phyloP scores from a whole-genome alignment of 225 moss, liverwort and hornwort genomes.

The Thuidium tamariscinum region DNA sequence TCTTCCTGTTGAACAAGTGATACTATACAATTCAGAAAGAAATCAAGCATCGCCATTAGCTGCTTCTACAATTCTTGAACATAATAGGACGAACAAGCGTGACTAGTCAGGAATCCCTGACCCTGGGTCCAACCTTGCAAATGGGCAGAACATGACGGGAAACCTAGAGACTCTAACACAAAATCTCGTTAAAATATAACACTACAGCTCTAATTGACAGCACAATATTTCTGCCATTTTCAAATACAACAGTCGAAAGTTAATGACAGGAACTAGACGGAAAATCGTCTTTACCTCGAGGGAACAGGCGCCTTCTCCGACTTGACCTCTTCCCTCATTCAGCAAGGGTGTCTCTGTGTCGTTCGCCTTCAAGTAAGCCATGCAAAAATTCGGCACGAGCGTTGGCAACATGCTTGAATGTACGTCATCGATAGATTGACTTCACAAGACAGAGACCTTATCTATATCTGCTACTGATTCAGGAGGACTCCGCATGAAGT shows the following conservation, averaged over 20 bases:
- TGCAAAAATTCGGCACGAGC: not conserved
- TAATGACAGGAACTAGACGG: not conserved
- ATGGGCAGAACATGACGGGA: not conserved
- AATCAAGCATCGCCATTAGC: not conserved
- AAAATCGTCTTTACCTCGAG: conserved; percentile 47
- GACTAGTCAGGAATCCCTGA: not conserved
- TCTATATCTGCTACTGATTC: not conserved
- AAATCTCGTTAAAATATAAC: not conserved
- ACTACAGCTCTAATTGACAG: not conserved
- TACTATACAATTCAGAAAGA: not conserved
- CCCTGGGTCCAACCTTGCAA: not conserved
- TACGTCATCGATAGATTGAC: not conserved
- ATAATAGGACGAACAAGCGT: not conserved
- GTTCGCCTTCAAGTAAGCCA: conserved; percentile 50
- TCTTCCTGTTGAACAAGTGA: conserved; percentile 56
- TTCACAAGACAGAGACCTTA: not conserved
- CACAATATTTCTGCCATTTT: not conserved
- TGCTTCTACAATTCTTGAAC: not conserved
- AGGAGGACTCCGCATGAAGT: not conserved
- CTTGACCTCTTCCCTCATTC: conserved; percentile 49
- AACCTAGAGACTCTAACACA: not conserved
- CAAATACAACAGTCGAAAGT: not conserved
- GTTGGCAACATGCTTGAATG: not conserved
- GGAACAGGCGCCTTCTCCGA: conserved; percentile 46
- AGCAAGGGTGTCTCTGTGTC: conserved; percentile 88